These are phyloP conservation scores for Cercis canadensis DNA, from an alignment of 306 rosid species.

Conservation along the genomic window DNA sequence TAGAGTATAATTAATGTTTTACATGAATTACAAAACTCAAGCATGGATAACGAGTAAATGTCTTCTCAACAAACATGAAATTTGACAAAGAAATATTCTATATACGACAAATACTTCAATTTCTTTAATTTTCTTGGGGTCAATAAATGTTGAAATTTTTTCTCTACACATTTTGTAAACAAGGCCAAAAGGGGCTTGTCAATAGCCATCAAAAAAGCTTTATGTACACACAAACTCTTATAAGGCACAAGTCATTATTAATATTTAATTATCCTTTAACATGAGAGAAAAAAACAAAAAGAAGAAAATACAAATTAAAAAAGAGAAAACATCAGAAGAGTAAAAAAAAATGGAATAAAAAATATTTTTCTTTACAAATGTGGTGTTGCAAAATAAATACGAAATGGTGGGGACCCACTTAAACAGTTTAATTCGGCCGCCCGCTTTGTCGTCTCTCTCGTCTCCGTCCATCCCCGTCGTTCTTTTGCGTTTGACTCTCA, in stretches of 20 bases:
- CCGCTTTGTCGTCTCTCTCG: conserved; percentile 91
- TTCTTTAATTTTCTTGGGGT: neutral
- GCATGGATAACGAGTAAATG: too few relatives aligned
- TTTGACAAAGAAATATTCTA: neutral
- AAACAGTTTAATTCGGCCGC: conserved; percentile 82
- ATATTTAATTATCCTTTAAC: too few relatives aligned
- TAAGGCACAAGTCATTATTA: too few relatives aligned
- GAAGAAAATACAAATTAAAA: neutral
- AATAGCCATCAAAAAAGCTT: conserved; percentile 39
- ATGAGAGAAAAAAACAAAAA: conserved; percentile 27
- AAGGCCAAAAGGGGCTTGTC: conserved; percentile 57
- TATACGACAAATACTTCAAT: neutral
- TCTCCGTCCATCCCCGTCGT: conserved; percentile 77
- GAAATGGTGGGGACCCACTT: conserved; percentile 53
- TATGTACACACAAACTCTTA: conserved; percentile 21
- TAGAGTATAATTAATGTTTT: too few relatives aligned
- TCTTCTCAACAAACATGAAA: too few relatives aligned
- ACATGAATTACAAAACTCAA: too few relatives aligned
- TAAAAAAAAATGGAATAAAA: neutral
- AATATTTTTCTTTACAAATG: neutral
- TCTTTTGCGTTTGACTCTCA: conserved; percentile 56
- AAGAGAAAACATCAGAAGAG: neutral
- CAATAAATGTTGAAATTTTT: neutral
- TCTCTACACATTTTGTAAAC: neutral
- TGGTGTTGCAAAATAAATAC: neutral